phyloP scores from a whole-genome alignment of 2,329 filamentous ascomycete species.

The Aspergillus ustus region DNA sequence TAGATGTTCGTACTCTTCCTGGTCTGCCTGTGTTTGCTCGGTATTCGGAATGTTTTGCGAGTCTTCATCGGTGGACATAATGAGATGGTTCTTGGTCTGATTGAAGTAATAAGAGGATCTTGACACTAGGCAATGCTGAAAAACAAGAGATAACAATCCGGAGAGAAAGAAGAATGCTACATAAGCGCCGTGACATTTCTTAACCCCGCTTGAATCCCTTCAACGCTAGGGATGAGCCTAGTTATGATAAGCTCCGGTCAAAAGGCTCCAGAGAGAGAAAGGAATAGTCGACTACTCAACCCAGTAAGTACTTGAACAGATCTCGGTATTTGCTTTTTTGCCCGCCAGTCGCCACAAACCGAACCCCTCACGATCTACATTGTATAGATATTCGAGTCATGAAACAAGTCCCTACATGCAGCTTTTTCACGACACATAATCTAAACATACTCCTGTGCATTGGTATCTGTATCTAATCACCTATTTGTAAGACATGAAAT shows the following conservation, averaged over 20 bases:
- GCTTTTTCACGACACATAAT: neutral
- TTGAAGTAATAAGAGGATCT: neutral
- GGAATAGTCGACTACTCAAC: neutral
- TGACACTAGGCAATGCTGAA: neutral
- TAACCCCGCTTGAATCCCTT: neutral
- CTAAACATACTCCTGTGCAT: neutral
- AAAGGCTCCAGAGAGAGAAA: neutral
- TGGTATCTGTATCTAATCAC: conserved; percentile 10
- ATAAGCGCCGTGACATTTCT: neutral
- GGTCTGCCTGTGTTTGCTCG: neutral
- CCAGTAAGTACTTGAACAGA: neutral
- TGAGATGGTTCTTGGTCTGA: neutral
- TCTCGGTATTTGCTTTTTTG: neutral
- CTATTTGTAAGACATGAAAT: conserved; percentile 10
- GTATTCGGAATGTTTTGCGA: neutral
- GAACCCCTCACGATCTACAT: neutral
- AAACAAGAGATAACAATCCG: too few relatives aligned
- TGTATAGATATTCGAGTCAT: neutral
- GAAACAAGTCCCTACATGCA: neutral
- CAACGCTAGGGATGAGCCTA: neutral
- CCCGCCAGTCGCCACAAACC: neutral
- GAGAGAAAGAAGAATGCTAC: too few relatives aligned
- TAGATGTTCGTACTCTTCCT: conserved; percentile 37
- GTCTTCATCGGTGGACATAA: neutral
- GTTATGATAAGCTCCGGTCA: neutral